phyloP scores from a whole-genome alignment of 495 filamentous ascomycete species.

The Penicillium alfredii region DNA sequence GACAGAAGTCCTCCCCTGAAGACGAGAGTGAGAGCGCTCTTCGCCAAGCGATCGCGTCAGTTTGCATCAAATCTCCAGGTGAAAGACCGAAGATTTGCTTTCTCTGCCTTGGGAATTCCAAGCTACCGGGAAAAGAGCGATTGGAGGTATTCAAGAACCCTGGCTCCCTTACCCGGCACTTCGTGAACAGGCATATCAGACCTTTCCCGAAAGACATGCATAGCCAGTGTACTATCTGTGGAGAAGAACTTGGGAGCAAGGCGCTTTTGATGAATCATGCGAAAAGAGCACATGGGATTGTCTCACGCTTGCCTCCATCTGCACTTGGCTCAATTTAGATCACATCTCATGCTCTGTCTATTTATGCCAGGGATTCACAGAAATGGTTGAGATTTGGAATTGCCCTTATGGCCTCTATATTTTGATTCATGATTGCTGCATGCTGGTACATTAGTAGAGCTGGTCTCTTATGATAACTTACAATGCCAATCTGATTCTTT shows the following conservation, averaged over 20 bases:
- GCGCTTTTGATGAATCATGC: conserved; percentile 18
- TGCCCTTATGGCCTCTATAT: too few relatives aligned
- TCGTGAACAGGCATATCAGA: conserved; percentile 21
- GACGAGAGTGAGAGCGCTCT: conserved; percentile 10
- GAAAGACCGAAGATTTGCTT: conserved; percentile 22
- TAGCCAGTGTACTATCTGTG: conserved; percentile 18
- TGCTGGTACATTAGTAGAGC: too few relatives aligned
- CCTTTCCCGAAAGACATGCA: conserved; percentile 19
- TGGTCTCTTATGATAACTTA: too few relatives aligned
- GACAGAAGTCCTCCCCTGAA: conserved; percentile 7
- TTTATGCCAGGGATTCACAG: too few relatives aligned
- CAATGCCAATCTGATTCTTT: too few relatives aligned
- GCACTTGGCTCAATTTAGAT: conserved; percentile 14
- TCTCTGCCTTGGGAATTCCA: conserved; percentile 14
- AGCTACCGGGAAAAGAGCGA: conserved; percentile 10
- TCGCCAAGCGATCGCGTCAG: conserved; percentile 13
- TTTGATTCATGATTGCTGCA: too few relatives aligned
- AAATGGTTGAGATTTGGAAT: too few relatives aligned
- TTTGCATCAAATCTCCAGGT: conserved; percentile 16
- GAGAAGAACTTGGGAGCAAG: conserved; percentile 15
- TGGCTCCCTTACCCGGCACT: conserved; percentile 21
- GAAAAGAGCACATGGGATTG: conserved; percentile 18
- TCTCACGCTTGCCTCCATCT: conserved; percentile 11
- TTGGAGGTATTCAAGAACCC: conserved; percentile 14
- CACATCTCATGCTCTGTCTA: too few relatives aligned